These are phyloP conservation scores for Leccinum subgranulosum DNA, from an alignment of 768 basidiomycete species.

Conservation along the genomic window DNA sequence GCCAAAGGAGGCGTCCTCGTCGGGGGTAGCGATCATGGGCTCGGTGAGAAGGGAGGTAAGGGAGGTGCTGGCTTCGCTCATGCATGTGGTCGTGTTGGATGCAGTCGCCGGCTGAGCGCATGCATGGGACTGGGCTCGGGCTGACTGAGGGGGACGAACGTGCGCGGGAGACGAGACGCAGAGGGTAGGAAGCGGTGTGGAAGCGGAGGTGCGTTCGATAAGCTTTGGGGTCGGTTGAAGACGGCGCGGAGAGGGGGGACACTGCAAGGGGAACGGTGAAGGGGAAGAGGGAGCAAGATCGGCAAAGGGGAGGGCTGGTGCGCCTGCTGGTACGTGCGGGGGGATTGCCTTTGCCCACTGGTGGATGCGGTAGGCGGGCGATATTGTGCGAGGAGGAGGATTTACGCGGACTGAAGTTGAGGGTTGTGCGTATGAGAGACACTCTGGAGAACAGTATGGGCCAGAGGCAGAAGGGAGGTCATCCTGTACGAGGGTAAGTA, in stretches of 20 bases:
- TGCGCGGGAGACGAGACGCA: conserved; percentile 44
- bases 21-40: conserved; percentile 38
- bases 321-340: conserved; percentile 30
- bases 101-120: conserved; percentile 34
- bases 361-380: conserved; percentile 19
- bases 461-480: conserved; percentile 22
- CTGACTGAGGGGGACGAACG: conserved; percentile 26
- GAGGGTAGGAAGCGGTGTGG: conserved; percentile 43
- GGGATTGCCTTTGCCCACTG: conserved; percentile 33
- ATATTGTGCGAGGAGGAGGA: neutral
- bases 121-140: conserved; percentile 33
- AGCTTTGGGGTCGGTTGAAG: conserved; percentile 32
- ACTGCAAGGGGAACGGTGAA: conserved; percentile 5
- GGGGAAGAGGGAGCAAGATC: conserved; percentile 10
- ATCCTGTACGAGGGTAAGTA: conserved; percentile 6
- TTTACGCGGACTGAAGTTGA: conserved; percentile 22
- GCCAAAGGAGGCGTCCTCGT: conserved; percentile 43
- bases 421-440: conserved; percentile 36
- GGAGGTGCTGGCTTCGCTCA: conserved; percentile 45
- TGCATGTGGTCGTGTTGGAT: conserved; percentile 33
- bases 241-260: conserved; percentile 22
- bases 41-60: conserved; percentile 48
- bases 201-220: conserved; percentile 32
- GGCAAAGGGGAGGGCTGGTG: conserved; percentile 26
- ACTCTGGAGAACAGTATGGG: conserved; percentile 56